Conservation (phyloP, 805 yeast species). For the Yarrowia divulgata region DNA sequence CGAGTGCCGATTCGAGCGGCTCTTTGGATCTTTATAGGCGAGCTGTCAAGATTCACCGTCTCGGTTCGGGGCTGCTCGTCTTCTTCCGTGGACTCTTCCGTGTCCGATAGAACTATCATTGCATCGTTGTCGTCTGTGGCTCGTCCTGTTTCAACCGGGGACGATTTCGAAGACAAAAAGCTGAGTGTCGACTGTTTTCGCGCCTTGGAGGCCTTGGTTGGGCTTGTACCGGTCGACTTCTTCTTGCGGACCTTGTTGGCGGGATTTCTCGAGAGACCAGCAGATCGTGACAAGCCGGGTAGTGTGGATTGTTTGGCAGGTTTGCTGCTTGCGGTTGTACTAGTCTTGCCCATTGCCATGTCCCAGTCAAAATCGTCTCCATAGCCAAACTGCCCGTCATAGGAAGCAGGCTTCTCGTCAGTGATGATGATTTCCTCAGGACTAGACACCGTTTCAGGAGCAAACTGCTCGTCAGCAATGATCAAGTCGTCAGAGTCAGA, state of each 20-base stretch:
- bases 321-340: not conserved
- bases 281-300: conserved; percentile 4
- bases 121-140: too few relatives aligned
- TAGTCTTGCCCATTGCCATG: not conserved
- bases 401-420: conserved; percentile 7
- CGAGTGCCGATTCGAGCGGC: conserved; percentile 6
- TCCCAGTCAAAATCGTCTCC: conserved; percentile 33
- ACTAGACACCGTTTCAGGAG: not conserved
- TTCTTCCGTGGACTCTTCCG: conserved; percentile 18
- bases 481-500: not conserved
- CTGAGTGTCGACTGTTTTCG: conserved; percentile 33
- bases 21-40: conserved; percentile 4
- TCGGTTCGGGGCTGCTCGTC: not conserved
- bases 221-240: not conserved
- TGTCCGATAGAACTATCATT: conserved; percentile 11
- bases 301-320: conserved; percentile 1
- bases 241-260: not conserved
- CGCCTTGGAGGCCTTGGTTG: conserved; percentile 10
- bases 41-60: not conserved
- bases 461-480: not conserved
- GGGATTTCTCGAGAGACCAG: conserved; percentile 5
- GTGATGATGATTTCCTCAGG: conserved; percentile 8
- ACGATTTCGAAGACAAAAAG: not conserved
- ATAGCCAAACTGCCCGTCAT: conserved; percentile 18
- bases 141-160: not conserved